A percentile compares a stretch with the other conserved stretches of the same genome.
Evolutionary conservation across 2,329 filamentous ascomycete species (phyloP).

Genomic region (Trichophyton schoenleinii): DNA sequence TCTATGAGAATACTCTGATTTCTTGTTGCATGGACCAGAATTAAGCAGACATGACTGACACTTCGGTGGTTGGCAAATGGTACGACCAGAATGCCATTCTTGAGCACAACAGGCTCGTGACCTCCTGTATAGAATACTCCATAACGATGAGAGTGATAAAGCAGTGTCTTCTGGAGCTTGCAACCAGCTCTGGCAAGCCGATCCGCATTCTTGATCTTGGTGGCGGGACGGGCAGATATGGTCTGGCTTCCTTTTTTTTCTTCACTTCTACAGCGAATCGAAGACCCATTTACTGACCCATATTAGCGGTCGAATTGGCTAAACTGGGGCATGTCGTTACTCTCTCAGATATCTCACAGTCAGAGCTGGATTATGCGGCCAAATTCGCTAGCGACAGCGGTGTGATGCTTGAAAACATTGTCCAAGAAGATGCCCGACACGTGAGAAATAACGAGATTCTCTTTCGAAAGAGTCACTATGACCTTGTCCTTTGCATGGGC

Average conservation of each 20-base stretch:
- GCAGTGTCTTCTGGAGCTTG: neutral
- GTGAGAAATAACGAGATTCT: neutral
- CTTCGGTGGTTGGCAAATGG: neutral
- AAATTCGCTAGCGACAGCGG: neutral
- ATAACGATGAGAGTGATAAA: neutral
- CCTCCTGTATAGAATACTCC: neutral
- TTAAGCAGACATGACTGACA: neutral
- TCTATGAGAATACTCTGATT: neutral
- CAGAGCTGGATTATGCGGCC: neutral
- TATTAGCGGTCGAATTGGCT: neutral
- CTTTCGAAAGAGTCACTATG: neutral
- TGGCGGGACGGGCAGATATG: neutral
- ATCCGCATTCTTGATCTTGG: conserved; percentile 1
- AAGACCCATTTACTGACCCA: neutral
- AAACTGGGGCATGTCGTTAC: neutral
- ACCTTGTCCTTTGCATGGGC: conserved; percentile 5
- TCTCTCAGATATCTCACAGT: neutral
- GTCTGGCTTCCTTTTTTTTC: neutral
- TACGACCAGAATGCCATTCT: neutral
- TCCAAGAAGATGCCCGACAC: neutral
- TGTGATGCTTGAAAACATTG: neutral
- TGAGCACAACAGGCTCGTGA: neutral
- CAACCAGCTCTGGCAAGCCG: neutral
- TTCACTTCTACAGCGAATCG: neutral
- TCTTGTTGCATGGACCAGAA: neutral